These are phyloP conservation scores for Cyberlindnera mrakii DNA, from an alignment of 805 yeast species.

Conservation along the genomic window DNA sequence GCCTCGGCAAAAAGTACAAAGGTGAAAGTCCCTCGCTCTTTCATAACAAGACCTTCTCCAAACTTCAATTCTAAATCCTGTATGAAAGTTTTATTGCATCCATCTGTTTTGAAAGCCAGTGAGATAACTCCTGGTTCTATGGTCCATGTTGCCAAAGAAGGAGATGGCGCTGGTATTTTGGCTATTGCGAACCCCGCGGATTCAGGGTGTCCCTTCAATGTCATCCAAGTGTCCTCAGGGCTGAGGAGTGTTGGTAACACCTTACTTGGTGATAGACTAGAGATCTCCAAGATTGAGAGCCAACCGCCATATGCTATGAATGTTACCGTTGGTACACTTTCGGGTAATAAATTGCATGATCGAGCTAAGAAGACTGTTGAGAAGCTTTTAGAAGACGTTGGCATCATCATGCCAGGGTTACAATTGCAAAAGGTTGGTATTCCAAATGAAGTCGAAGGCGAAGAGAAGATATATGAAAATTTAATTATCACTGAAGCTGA, in stretches of 20 bases:
- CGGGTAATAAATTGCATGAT: slow-evolving; percentile 17
- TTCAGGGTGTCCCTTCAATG: slow-evolving; percentile 27
- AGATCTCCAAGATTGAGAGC: slow-evolving; percentile 36
- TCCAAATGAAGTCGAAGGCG: slow-evolving; percentile 13
- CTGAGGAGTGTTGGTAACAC: slow-evolving; percentile 37
- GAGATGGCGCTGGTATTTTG: slow-evolving; percentile 37
- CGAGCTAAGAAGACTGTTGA: slow-evolving; percentile 30
- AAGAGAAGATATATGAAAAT: slow-evolving; percentile 13
- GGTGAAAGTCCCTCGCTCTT: slow-evolving; percentile 32
- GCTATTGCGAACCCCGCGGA: slow-evolving; percentile 37
- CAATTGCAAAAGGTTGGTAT: slow-evolving; percentile 22
- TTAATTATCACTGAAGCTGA: slow-evolving; percentile 23
- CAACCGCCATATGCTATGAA: slow-evolving; percentile 44
- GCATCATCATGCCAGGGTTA: slow-evolving; percentile 57
- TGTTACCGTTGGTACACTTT: slow-evolving; percentile 28
- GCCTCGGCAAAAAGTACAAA: slow-evolving; percentile 22
- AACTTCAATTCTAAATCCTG: slow-evolving; percentile 25
- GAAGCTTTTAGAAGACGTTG: slow-evolving; percentile 44
- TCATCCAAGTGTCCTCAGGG: slow-evolving; percentile 44
- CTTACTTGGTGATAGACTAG: slow-evolving; percentile 45
- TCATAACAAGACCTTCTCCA: slow-evolving; percentile 33
- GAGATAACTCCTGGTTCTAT: slow-evolving; percentile 42
- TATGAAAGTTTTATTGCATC: slow-evolving; percentile 35
- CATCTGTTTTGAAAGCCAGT: slow-evolving; percentile 39
- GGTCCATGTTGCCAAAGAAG: slow-evolving; percentile 39